Evolutionary conservation across 2,329 filamentous ascomycete genomes (phyloP), one percentile per base, ranked within the genome.

Genomic region (Tolypocladium album): DNA sequence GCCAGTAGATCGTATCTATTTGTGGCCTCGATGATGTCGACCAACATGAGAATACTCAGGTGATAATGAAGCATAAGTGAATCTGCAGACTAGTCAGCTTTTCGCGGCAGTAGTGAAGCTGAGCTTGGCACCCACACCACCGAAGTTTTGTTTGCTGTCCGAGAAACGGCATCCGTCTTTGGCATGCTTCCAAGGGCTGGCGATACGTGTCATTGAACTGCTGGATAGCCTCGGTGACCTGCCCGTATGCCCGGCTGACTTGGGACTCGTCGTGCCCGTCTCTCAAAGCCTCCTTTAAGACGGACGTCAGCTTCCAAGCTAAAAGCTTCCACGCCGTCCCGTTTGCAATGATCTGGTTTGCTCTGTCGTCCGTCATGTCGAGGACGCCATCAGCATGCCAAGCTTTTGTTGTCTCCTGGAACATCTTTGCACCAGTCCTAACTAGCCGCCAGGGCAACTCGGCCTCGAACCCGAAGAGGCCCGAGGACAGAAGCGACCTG

Each of bases 401-500:
- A n/a, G 61, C 56, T 11, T 68, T 61, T 0, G 64, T 62, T 15
- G 62, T 67, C 43, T 71, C 69, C 9, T 67, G 60, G 34, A 72
- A 71, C 61, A 71, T 66, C 45, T 68, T 69, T 0, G 67, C 65
- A n/a, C 64, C 66, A 0, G 69, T 67, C 36, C 64, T 64, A 1
- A 71, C 67, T 0, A 72, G 64, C 1, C 65, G 63, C 70, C 70
- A 72, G 0, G 68, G 66, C 0, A 71, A 58, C 56, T 72, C 70
- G 0, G 64, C 65, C 9, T 71, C 68, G 22, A 70, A 71, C 0
- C 70, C 69, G 42, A 70, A 71, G 0, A 77, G 62, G 0, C 74
- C 74, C 1, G 75, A 75, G 0, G 74, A 75, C 3, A 77, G 68
- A 1, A 75, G 61, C 0, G 75, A 70, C 9, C 73, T 68, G 9